Conservation (phyloP, 306 rosid genomes). For the Prunus mira region DNA sequence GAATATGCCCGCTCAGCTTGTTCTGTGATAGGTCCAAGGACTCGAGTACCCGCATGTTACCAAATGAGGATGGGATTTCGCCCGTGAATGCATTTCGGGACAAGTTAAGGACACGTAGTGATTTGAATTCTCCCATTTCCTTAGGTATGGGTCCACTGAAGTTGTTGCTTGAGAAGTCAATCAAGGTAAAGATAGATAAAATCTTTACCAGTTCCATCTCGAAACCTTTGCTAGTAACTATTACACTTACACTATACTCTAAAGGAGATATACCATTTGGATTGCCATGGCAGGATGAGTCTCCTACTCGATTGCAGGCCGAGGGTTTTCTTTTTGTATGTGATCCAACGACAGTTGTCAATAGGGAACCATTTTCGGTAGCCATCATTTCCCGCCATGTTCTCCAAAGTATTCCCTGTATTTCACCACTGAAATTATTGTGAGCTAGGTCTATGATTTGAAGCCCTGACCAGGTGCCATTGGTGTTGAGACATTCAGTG, state of each 20-base stretch:
- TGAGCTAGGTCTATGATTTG: conserved; percentile 19
- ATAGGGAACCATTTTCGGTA: neutral
- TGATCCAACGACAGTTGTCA: too few species aligned
- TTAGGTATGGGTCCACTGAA: too few species aligned
- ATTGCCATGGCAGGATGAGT: too few species aligned
- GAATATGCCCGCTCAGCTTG: conserved; percentile 21
- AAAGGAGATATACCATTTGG: too few species aligned
- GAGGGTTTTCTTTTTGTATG: neutral
- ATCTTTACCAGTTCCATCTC: too few species aligned
- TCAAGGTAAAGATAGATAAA: too few species aligned
- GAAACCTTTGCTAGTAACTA: too few species aligned
- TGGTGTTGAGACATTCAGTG: neutral
- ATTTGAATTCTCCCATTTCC: neutral
- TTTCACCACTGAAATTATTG: neutral
- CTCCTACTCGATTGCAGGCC: too few species aligned
- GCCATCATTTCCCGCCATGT: conserved; percentile 16
- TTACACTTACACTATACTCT: too few species aligned
- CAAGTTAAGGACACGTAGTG: neutral
- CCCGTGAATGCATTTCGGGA: conserved; percentile 15
- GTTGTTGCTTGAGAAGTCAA: too few species aligned
- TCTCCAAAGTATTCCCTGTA: neutral
- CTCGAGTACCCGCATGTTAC: conserved; percentile 22
- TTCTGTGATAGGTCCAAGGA: neutral
- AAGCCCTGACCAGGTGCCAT: conserved; percentile 8
- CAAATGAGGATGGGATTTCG: conserved; percentile 28